Evolutionary conservation across 805 yeast species (phyloP), one percentile per base, ranked within the genome.

Genomic region (Nakazawaea wickerhamii): DNA sequence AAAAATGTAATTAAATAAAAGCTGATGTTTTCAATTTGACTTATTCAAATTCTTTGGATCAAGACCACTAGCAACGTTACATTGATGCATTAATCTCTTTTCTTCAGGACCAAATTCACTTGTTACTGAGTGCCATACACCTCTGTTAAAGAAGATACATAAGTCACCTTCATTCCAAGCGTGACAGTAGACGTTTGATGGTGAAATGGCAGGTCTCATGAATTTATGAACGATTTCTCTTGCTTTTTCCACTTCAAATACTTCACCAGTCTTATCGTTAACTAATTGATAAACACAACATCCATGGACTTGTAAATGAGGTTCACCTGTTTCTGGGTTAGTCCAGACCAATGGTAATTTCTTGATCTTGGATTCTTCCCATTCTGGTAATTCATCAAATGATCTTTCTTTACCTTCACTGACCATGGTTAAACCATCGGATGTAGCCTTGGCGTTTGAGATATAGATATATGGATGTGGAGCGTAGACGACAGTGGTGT

Each of bases 381-480:
- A 88, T 38, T 71, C 74, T 17, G 96, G 96, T 44, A 88, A 70
- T 50, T 84, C 70, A 49, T 79, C 81, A 17, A 86, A 61, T 2
- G 78, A 61, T 44, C 68, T 60, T 58, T 88, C 95, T 58, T 81
- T 79, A 32, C 82, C 84, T 54, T 88, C 95, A 36, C 82, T 73
- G 14, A 77, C 86, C 81, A 88, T 88, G 2, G 95, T 84, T 47
- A 88, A 71, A 5, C 96, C 96, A 60, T 87, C 95, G 26, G 81
- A 74, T 8, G 93, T 84, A 31, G 95, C 95, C 46, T 70, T 75
- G 28, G 95, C 87, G 11, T 83, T 78, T 4, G 87, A 77, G 48
- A 88, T 88, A 61, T 74, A 86, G 45, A 88, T 88, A 63, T 87
- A 88, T 33, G 96, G 95, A 60, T 88, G 95, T 30, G 96, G 96